A percentile compares a stretch with the other conserved stretches of the same genome.
Conservation (phyloP, 2,329 filamentous ascomycete species). For the Penicillium paneum region DNA sequence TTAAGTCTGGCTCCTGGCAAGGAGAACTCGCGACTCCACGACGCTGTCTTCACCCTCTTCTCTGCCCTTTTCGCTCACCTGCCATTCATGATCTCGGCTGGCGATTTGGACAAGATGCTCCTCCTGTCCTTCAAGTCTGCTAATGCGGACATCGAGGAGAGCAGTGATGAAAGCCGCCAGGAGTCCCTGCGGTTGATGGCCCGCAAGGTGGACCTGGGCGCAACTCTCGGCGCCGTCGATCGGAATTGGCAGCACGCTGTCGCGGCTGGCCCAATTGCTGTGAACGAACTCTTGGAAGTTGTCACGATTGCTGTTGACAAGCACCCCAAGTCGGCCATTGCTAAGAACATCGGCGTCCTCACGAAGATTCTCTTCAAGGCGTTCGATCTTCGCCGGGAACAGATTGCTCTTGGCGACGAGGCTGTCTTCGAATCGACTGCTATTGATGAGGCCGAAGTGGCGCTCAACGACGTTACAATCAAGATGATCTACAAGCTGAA, state of each 20-base stretch:
- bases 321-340: slow-evolving; percentile 73
- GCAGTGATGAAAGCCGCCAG: slow-evolving; percentile 62
- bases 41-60: slow-evolving; percentile 77
- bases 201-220: slow-evolving; percentile 71
- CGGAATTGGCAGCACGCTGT: slow-evolving; percentile 68
- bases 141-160: slow-evolving; percentile 57
- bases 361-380: slow-evolving; percentile 57
- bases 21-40: slow-evolving; percentile 65
- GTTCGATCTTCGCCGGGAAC: slow-evolving; percentile 49
- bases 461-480: slow-evolving; percentile 67
- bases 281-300: slow-evolving; percentile 66
- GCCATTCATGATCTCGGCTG: slow-evolving; percentile 81
- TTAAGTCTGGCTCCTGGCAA: slow-evolving; percentile 56
- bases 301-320: slow-evolving; percentile 70
- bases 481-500: slow-evolving; percentile 97
- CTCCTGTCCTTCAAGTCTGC: slow-evolving; percentile 70
- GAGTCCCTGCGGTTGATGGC: slow-evolving; percentile 73
- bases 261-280: slow-evolving; percentile 60
- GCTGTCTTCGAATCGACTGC: slow-evolving; percentile 47
- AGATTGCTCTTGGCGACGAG: slow-evolving; percentile 29
- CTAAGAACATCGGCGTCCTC: slow-evolving; percentile 69
- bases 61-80: slow-evolving; percentile 76
- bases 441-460: slow-evolving; percentile 59
- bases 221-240: slow-evolving; percentile 70
- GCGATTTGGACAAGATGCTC: slow-evolving; percentile 70